These are phyloP conservation scores for Yamadazyma dushanensis DNA, from an alignment of 1,139 yeast species.

Conservation along the genomic window DNA sequence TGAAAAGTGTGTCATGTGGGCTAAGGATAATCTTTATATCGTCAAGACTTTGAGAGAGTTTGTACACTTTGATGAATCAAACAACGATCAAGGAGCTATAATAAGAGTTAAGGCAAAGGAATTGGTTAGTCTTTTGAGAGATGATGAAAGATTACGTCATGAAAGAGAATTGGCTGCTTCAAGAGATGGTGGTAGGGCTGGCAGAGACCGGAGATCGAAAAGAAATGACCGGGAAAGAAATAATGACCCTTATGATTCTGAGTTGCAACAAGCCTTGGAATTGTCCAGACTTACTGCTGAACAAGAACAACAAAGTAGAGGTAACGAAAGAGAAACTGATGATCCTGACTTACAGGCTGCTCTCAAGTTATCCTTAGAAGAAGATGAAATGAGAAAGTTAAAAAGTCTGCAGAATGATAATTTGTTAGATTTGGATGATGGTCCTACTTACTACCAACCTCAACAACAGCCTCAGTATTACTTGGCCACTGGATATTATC, in stretches of 20 bases:
- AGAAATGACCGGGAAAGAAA: conserved; percentile 25
- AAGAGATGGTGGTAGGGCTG: conserved; percentile 13
- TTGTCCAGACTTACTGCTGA: conserved; percentile 83
- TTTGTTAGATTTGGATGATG: conserved; percentile 56
- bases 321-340: conserved; percentile 36
- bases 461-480: conserved; percentile 38
- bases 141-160: conserved; percentile 77
- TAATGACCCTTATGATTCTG: conserved; percentile 67
- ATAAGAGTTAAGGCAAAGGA: conserved; percentile 92
- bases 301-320: conserved; percentile 52
- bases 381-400: conserved; percentile 72
- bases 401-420: conserved; percentile 49
- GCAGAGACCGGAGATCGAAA: conserved; percentile 8
- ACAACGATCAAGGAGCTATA: conserved; percentile 86
- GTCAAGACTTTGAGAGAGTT: conserved; percentile 92
- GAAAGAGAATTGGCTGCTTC: conserved; percentile 59
- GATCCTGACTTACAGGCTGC: conserved; percentile 83
- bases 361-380: conserved; percentile 79
- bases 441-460: conserved; percentile 26
- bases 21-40: conserved; percentile 84
- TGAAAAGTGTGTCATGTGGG: conserved; percentile 92
- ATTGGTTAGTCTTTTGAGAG: conserved; percentile 72
- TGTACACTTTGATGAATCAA: conserved; percentile 76
- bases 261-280: conserved; percentile 78
- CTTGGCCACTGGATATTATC: conserved; percentile 23